phyloP scores from a whole-genome alignment of 371 early-diverging fungal species.

The Funneliformis caledonium region DNA sequence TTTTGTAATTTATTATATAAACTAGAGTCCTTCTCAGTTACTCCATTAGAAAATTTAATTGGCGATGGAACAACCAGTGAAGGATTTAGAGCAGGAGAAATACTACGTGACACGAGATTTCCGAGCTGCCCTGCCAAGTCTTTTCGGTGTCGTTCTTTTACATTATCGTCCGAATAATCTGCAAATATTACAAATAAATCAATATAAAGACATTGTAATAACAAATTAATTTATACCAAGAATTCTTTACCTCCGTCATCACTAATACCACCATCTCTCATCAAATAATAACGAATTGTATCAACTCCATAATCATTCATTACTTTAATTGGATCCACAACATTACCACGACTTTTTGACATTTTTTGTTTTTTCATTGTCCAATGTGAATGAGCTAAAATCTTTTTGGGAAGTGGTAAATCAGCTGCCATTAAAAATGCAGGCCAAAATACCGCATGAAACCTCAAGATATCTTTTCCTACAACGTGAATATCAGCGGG shows the following conservation, averaged over 20 bases:
- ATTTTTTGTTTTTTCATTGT: conserved; percentile 13
- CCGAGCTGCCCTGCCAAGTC: conserved; percentile 87
- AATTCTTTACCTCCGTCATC: conserved; percentile 64
- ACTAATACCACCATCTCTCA: conserved; percentile 84
- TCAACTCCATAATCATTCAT: conserved; percentile 81
- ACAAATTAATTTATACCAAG: background rate
- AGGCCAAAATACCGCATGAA: conserved; percentile 31
- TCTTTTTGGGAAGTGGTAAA: conserved; percentile 17
- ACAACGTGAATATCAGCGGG: conserved; percentile 62
- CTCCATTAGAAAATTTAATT: background rate
- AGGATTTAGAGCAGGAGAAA: conserved; percentile 63
- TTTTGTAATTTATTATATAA: conserved; percentile 6
- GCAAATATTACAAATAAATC: conserved; percentile 16
- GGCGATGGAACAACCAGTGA: background rate
- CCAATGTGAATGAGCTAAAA: conserved; percentile 41
- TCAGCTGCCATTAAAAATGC: background rate
- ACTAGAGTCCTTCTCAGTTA: conserved; percentile 10
- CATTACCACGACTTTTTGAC: conserved; percentile 30
- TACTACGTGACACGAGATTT: conserved; percentile 78
- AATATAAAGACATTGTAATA: conserved; percentile 4
- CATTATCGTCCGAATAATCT: conserved; percentile 76
- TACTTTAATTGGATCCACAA: conserved; percentile 43
- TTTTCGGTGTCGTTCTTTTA: conserved; percentile 73
- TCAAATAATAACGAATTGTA: conserved; percentile 87
- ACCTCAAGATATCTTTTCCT: conserved; percentile 28